phyloP scores from a whole-genome alignment of 1,284 basidiomycete species.

The Mycena citricolor region DNA sequence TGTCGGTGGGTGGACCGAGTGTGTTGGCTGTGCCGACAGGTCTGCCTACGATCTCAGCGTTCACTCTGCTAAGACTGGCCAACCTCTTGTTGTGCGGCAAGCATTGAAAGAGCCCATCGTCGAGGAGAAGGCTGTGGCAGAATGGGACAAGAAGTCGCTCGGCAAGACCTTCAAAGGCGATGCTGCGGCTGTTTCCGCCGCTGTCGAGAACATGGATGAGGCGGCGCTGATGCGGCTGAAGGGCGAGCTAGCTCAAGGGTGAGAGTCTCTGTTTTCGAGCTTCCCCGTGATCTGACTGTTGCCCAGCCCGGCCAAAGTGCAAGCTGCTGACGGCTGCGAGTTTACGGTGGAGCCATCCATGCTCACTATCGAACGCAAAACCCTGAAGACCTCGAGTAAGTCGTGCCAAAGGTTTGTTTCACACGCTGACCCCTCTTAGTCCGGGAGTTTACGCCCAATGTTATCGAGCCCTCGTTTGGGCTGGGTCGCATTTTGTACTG shows the following conservation, averaged over 20 bases:
- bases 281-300: slow-evolving; percentile 23
- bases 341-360: slow-evolving; percentile 77
- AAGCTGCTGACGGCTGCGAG: slow-evolving; percentile 60
- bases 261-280: slow-evolving; percentile 30
- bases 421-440: slow-evolving; percentile 46
- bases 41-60: slow-evolving; percentile 90
- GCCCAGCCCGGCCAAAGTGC: slow-evolving; percentile 48
- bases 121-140: slow-evolving; percentile 72
- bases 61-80: slow-evolving; percentile 61
- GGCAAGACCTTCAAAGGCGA: slow-evolving; percentile 92
- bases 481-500: slow-evolving; percentile 96
- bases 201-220: slow-evolving; percentile 72
- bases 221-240: slow-evolving; percentile 68
- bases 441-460: slow-evolving; percentile 96
- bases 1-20: slow-evolving; percentile 93
- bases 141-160: slow-evolving; percentile 87
- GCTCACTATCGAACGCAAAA: slow-evolving; percentile 81
- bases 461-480: slow-evolving; percentile 98
- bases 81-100: slow-evolving; percentile 80
- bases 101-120: slow-evolving; percentile 77
- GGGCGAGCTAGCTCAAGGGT: slow-evolving; percentile 78
- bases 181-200: slow-evolving; percentile 69
- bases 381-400: slow-evolving; percentile 87
- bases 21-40: slow-evolving; percentile 98
- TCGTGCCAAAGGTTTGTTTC: slow-evolving; percentile 18